Evolutionary conservation across 805 yeast species (phyloP).

Genomic region (Sporopachydermia lactativora): DNA sequence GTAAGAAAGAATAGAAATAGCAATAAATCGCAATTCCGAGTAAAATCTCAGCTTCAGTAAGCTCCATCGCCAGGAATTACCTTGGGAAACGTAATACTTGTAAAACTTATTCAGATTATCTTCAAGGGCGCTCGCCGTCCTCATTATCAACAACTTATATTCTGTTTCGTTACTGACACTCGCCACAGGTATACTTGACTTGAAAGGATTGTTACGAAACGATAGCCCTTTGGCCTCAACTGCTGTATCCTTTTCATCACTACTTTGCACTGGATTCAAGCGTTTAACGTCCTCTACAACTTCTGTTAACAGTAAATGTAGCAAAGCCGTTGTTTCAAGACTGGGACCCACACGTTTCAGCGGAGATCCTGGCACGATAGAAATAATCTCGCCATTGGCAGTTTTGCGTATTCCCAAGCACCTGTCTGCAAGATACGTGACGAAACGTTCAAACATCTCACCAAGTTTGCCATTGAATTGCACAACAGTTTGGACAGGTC

Average conservation of each 20-base stretch:
- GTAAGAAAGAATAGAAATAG: background rate
- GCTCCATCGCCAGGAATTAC: too few species aligned
- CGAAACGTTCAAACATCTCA: background rate
- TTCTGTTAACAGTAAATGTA: background rate
- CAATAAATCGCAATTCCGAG: background rate
- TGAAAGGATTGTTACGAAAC: too few species aligned
- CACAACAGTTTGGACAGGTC: too few species aligned
- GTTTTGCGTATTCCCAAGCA: background rate
- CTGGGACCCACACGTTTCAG: background rate
- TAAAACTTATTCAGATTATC: background rate
- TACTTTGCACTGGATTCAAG: background rate
- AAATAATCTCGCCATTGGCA: background rate
- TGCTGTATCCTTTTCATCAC: background rate
- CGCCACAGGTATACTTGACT: too few species aligned
- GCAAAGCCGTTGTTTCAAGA: background rate
- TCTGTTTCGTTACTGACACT: background rate
- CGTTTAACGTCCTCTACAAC: background rate
- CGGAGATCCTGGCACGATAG: background rate
- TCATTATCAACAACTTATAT: background rate
- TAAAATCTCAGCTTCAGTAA: background rate
- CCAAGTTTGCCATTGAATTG: too few species aligned
- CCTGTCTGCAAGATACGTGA: background rate
- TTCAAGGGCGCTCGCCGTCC: background rate
- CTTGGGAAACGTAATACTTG: background rate
- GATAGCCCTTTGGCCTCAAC: background rate